These are phyloP conservation scores for Cryomyces antarcticus DNA, from an alignment of 495 filamentous ascomycete genomes.

Conservation along the genomic window DNA sequence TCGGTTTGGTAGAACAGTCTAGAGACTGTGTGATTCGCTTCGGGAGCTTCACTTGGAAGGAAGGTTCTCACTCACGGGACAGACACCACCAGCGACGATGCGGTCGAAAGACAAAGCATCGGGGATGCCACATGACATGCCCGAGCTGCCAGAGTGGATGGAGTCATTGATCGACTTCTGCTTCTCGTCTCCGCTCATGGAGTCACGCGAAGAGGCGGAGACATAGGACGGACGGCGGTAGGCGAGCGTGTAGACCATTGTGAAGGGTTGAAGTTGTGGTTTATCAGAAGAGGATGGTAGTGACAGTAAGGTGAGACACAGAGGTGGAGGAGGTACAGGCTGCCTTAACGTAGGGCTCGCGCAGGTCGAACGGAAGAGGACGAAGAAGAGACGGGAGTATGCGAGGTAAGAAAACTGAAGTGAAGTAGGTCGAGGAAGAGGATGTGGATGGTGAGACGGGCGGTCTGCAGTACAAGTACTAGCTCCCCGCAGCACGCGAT, in stretches of 20 bases:
- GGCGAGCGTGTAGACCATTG: constrained; percentile 29
- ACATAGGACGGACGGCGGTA: constrained; percentile 27
- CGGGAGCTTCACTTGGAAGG: too few relatives aligned
- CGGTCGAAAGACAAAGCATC: constrained; percentile 47
- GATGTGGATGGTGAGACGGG: neutral
- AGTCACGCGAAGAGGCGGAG: constrained; percentile 10
- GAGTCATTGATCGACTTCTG: constrained; percentile 20
- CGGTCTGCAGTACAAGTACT: too few relatives aligned
- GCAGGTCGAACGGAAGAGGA: too few relatives aligned
- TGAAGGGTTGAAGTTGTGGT: constrained; percentile 1
- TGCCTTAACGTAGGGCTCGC: neutral
- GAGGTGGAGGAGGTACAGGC: neutral
- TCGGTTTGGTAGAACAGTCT: neutral
- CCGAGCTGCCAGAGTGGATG: constrained; percentile 12
- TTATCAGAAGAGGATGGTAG: neutral
- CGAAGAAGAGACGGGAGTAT: neutral
- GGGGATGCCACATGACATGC: constrained; percentile 36
- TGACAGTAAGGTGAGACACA: neutral
- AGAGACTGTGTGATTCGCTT: too few relatives aligned
- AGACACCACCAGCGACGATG: constrained; percentile 51
- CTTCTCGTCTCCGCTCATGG: constrained; percentile 16
- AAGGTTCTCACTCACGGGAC: constrained; percentile 39
- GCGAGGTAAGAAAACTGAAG: neutral
- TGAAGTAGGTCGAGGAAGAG: neutral
- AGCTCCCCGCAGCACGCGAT: too few relatives aligned